Base-by-base conservation (phyloP, 768 basidiomycete genomes). In the Dentipellis sp. region DNA sequence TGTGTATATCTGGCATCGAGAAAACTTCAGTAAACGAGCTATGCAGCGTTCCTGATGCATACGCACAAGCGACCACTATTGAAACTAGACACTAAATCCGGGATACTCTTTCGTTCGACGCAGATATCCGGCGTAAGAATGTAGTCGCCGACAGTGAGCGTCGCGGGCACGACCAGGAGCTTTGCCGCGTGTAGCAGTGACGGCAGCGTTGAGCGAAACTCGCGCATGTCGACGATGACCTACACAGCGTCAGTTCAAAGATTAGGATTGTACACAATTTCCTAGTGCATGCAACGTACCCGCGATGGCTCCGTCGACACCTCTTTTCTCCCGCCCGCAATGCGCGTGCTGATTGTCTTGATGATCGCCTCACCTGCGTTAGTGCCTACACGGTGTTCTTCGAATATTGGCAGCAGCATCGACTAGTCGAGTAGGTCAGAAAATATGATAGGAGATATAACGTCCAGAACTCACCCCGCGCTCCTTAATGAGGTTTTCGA, bases 201-300 rank as follows among this genome's bases (percentile, higher is more conserved):
- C 0, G 94, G 97, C 10, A 99, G 72, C 0, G 92, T 83, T 2
- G 95, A 97, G 23, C 94, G 79, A 69, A 99, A 97, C 69, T 99
- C 97, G 62, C 95, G 83, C 81, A 97, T 87, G 69, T 98, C 97
- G 21, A 97, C 93, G 58, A 99, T 84, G 50, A 99, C 86, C 93
- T 97, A 57, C 7, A 51, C 9, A 2, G 35, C 11, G 23, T 40
- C 34, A 50, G 22, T 21, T 50, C 8, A 52, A 39, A 14, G 11
- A 7, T 12, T 39, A 12, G 10, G 9, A 38, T 16, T 50, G 10
- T 40, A 19, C 7, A 19, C 38, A 2, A 0, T 21, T 7, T 23
- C 35, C 4, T 21, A 14, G 3, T 29, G n/a, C 14, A 34, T 17
- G 54, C 53, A 14, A 52, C 67, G 39, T 61, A 85, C 88, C 65